Conservation (phyloP, 2,329 filamentous ascomycete species). For the Penicillium sp. region DNA sequence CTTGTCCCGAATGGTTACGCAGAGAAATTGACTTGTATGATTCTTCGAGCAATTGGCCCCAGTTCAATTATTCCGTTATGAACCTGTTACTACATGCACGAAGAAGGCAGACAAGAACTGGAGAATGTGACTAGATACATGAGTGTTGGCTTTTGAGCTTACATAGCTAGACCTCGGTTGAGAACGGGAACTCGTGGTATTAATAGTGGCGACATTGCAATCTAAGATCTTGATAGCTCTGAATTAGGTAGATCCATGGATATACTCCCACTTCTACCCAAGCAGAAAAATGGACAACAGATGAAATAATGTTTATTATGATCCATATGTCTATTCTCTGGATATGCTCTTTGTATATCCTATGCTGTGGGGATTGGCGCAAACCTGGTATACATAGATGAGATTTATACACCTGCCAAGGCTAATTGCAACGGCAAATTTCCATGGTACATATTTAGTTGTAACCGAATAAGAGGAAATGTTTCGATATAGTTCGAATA, state of each 20-base stretch:
- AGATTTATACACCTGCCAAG: not conserved
- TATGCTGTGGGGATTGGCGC: not conserved
- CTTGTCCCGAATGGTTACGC: not conserved
- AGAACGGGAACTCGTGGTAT: not conserved
- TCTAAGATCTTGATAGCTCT: not conserved
- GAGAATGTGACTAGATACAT: not conserved
- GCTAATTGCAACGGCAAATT: not conserved
- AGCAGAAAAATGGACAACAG: not conserved
- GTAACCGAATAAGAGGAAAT: not conserved
- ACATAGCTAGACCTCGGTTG: not conserved
- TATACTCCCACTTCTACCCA: not conserved
- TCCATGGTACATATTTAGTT: not conserved
- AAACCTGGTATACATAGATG: not conserved
- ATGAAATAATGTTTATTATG: not conserved
- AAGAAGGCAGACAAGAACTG: too few species aligned
- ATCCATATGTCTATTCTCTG: not conserved
- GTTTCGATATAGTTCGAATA: not conserved
- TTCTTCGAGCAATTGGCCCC: not conserved
- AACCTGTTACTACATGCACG: too few species aligned
- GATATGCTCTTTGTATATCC: not conserved
- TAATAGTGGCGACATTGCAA: not conserved
- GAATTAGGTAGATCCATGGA: not conserved
- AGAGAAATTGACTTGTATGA: not conserved
- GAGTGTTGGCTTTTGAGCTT: not conserved
- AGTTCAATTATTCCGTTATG: accelerated